Evolutionary conservation across 805 yeast species (phyloP), one percentile per base, ranked within the genome.

Genomic region (Yarrowia hollandica): DNA sequence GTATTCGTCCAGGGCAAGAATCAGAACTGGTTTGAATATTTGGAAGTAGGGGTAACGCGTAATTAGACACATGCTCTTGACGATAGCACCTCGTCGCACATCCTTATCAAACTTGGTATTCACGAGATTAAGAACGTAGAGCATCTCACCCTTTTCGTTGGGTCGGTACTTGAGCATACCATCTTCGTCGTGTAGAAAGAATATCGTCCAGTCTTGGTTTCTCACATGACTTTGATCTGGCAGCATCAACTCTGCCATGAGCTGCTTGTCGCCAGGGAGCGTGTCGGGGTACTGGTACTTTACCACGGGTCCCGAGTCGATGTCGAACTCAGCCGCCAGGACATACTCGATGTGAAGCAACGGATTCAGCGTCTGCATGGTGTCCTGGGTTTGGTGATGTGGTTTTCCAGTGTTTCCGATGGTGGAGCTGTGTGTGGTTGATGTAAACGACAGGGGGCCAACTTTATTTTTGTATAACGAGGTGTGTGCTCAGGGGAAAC

Each of bases 311-410:
- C 97, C 96, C 59, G 82, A 76, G 65, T 81, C 85, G 63, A 85
- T 82, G 68, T 90, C 94, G 69, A 90, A 90, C 71, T 87, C 91
- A 1, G 92, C 87, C 5, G 90, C 78, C 28, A 89, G 65, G 19
- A 86, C 77, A 66, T 77, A 85, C 57, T 80, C 80, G 14, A 81
- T 79, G 64, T 82, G 79, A 19, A 48, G 54, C 39, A 48, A 33
- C 30, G 55, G 55, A 22, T 48, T 48, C 22, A 23, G 28, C 39
- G 55, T 33, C 30, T 48, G 39, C 55, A 48, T 48, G 26, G 54
- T 48, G 39, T 48, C 16, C 21, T 14, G 30, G 22, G 7, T 28
- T 25, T 21, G 41, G 41, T 37, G 41, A 37, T 37, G 41, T 14
- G 26, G 41, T 14, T 25, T n/a, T 25, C 41, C 41, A 21, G 41